Evolutionary conservation across 2,329 filamentous ascomycete species (phyloP), one percentile per base, ranked within the genome.

Genomic region (Biscogniauxia sp.): DNA sequence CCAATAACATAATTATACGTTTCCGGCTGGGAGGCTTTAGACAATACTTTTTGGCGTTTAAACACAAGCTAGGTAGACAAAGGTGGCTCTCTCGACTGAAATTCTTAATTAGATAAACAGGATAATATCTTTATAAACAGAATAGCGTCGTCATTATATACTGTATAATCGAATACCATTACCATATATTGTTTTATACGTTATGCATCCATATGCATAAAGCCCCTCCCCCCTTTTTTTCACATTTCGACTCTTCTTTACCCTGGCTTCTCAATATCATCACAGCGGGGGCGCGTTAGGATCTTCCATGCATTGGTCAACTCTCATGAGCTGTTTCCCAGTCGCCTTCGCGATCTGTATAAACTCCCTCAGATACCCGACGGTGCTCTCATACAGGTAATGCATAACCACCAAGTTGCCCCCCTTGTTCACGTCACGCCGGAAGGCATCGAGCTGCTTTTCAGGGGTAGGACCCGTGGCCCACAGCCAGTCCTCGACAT

Each of bases 401-500:
- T 91, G 88, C 81, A 90, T 84, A 11, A 91, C 88, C 0, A 88
- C 85, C 54, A 91, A 75, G 66, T 80, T 80, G 1, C 88, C 88
- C 1, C 88, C 88, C 67, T 82, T 84, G 25, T 78, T 77, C 2
- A 90, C 80, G 69, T 88, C 86, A 3, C 83, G 79, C 70, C 84
- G 80, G 75, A 91, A 90, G 15, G 87, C 85, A 3, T 84, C 84
- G 15, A 89, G 75, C 74, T 90, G 88, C 68, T 86, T 86, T 76
- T 89, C 84, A 0, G 88, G 88, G 3, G 86, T 89, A 51, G 75
- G 68, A 0, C 79, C 82, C 69, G 82, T 75, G 1, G 85, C 87
- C 86, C 87, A 91, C 23, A 88, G 69, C 86, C 87, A 90, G 71
- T 91, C 88, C 76, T 90, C 85, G 28, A 90, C 84, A 68, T 91